A percentile compares a stretch with the other conserved stretches of the same genome.
These are phyloP conservation scores for Phytophthora hibernalis DNA, from an alignment of 352 stramenopile genomes.

Conservation along the genomic window DNA sequence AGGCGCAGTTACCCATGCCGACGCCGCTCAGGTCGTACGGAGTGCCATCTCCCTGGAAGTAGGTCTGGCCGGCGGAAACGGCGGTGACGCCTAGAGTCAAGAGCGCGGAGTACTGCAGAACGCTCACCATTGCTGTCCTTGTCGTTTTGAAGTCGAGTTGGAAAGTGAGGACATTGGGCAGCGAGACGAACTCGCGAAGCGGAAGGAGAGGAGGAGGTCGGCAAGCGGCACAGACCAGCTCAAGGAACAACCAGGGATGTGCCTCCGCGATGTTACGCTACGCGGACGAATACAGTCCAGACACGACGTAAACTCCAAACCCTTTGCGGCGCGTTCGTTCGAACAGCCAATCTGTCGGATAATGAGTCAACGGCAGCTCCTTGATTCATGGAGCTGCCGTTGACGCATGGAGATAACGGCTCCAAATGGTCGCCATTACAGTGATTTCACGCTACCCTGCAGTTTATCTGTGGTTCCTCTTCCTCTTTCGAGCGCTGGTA, in stretches of 20 bases:
- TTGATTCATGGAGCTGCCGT: no score
- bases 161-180: conserved; percentile 20
- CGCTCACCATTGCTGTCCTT: conserved; percentile 20
- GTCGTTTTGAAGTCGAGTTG: conserved; percentile 29
- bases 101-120: conserved; percentile 29
- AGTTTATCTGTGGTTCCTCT: neutral
- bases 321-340: no score
- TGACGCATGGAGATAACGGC: no score
- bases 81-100: conserved; percentile 19
- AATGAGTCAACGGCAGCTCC: conserved; percentile 12
- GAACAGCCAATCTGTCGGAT: conserved; percentile 8
- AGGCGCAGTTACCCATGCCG: conserved; percentile 31
- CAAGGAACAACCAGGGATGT: conserved; percentile 33
- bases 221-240: conserved; percentile 7
- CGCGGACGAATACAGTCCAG: conserved; percentile 7
- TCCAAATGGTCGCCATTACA: neutral
- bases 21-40: conserved; percentile 26
- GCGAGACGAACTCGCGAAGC: neutral
- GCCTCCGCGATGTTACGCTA: conserved; percentile 29
- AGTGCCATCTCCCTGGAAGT: conserved; percentile 31
- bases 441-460: no score
- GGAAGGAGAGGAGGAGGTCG: conserved; percentile 1
- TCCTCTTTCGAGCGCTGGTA: neutral
- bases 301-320: conserved; percentile 2
- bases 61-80: conserved; percentile 22